Evolutionary conservation across 257 asterid genomes (phyloP), one percentile per base, ranked within the genome.

Genomic region (Nicotiana paniculata): DNA sequence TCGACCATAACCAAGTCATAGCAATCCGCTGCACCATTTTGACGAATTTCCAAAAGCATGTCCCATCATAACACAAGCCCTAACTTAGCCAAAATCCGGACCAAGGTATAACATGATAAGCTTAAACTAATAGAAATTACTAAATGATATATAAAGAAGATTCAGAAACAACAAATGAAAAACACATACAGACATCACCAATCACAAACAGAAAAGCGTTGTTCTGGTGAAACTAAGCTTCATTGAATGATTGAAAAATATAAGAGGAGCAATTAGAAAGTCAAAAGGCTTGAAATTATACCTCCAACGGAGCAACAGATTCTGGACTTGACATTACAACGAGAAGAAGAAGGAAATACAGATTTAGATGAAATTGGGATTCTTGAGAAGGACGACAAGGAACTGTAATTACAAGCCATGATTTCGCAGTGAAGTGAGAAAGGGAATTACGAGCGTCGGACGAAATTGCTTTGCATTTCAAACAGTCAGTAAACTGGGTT

Each of bases 341-440:
- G 77, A 48, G 77, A 51, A 80, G 64, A 21, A 80, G 77, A 48
- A 81, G 77, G 18, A 80, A 43, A 69, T 5, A 65, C 51, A 18
- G 82, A 48, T 26, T 65, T 80, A 28, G 77, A 63, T 48, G 65
- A 51, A 65, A 81, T 58, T 62, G 77, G 64, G 77, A 9, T 32
- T 77, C 18, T 67, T 10, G 80, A 55, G 30, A 80, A 64, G 30
- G 83, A 80, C 3, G 77, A 70, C 24, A 63, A 3, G 10, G 83
- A 81, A 35, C 18, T 81, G 78, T 51, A 37, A 66, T 18, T 65
- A 70, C 77, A 66, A 51, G 83, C 51, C 83, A 81, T 81, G n/a
- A 48, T 81, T 65, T 51, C 32, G 13, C 0, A 21, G 51, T 10
- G 16, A 55, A 58, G 12, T 48, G 55, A 15, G 18, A 18, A 33